Evolutionary conservation across 2,329 filamentous ascomycete genomes (phyloP), one percentile per base, ranked within the genome.

Genomic region (Penicillium sp.): DNA sequence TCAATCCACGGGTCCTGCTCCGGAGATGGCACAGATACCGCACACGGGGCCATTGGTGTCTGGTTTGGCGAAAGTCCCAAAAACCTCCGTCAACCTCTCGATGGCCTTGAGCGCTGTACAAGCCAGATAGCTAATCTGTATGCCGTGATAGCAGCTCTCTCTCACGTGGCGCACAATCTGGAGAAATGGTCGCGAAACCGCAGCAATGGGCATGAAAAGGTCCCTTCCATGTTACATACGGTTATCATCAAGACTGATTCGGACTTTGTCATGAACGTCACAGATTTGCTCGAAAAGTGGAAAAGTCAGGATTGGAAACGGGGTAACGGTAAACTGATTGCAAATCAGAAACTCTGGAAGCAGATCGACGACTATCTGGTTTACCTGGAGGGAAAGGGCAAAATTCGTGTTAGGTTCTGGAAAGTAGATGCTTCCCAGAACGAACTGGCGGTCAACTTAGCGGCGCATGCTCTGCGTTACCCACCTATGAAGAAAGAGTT

Each of bases 171-270:
- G 28, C 4, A 7, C 21, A 42, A 9, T 16, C 23, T 42, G 9
- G n/a, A 16, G 3, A 42, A 28, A 15, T 42, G 41, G 41, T 26
- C 24, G 41, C 21, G 24, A 28, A 6, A 7, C 13, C 41, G 41
- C 13, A 16, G 15, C 38, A 34, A 9, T 18, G n/a, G 29, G 34
- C 45, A n/a, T 29, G n/a, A 39, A 36, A 13, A 43, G 12, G 28
- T 41, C 15, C 12, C 38, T 15, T 31, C 28, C 23, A 8, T 29
- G 8, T 31, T 63, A 12, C 49, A 51, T 15, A 50, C 47, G 0
- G 26, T 65, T 1, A 48, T 63, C 3, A 64, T 72, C 49, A 66
- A 68, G 39, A 61, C 69, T 0, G 69, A 72, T 36, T 74, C 72
- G 0, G 59, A 57, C n/a, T 72, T 69, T 28, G 15, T 74, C 5